phyloP scores from a whole-genome alignment of 768 basidiomycete genomes.

The Boletus subparvulus region DNA sequence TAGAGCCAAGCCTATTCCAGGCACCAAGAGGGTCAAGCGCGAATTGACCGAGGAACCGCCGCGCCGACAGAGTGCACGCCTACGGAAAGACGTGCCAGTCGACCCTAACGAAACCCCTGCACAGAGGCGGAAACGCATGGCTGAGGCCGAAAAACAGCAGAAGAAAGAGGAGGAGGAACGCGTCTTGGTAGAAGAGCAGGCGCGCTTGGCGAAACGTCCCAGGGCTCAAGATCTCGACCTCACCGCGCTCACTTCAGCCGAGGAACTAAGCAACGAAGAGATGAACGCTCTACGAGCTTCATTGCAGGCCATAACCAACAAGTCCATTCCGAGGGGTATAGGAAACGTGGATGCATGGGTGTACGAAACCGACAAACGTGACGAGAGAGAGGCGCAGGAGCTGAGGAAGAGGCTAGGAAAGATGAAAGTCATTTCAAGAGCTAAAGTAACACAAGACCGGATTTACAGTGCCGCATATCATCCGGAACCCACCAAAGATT shows the following conservation, averaged over 20 bases:
- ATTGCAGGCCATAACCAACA: conserved; percentile 42
- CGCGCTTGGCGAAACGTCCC: conserved; percentile 62
- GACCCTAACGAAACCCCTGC: conserved; percentile 66
- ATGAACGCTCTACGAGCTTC: conserved; percentile 45
- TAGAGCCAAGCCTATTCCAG: conserved; percentile 62
- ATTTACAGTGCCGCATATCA: conserved; percentile 81
- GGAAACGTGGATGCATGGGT: conserved; percentile 52
- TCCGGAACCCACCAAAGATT: conserved; percentile 73
- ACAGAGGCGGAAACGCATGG: conserved; percentile 68
- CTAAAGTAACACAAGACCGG: conserved; percentile 75
- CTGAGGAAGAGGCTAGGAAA: conserved; percentile 53
- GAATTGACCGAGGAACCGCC: conserved; percentile 47
- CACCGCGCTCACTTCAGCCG: conserved; percentile 46
- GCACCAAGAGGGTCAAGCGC: conserved; percentile 54
- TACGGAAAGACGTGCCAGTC: conserved; percentile 42
- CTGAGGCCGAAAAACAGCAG: conserved; percentile 53
- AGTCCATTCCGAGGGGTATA: conserved; percentile 37
- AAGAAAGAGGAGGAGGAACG: conserved; percentile 62
- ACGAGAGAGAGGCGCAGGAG: conserved; percentile 48
- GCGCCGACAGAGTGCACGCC: conserved; percentile 64
- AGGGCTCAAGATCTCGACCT: conserved; percentile 68
- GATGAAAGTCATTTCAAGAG: conserved; percentile 68
- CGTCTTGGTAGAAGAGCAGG: conserved; percentile 59
- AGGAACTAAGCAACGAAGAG: conserved; percentile 47
- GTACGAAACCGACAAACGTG: conserved; percentile 47